Evolutionary conservation across 2,329 filamentous ascomycete species (phyloP).

Genomic region (Alternaria arborescens): DNA sequence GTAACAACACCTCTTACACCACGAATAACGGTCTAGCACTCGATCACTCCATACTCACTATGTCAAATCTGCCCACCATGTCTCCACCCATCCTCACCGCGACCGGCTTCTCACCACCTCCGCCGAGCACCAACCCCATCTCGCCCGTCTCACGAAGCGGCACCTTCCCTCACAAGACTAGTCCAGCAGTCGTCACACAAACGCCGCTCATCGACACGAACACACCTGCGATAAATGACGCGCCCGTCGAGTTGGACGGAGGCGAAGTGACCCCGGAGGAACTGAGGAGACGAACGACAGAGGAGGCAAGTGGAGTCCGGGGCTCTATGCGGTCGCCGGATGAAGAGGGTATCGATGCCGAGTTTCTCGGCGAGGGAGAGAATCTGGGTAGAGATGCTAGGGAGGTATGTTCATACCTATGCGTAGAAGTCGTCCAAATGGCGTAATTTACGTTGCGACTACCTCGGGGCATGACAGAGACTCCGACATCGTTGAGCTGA

Average conservation of each 20-base stretch:
- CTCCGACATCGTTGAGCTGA: not conserved
- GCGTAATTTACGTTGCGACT: no score
- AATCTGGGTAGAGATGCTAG: slow-evolving; percentile 26
- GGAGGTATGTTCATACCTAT: slow-evolving; percentile 32
- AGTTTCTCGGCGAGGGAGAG: slow-evolving; percentile 38
- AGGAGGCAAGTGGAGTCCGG: slow-evolving; percentile 3
- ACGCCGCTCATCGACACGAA: slow-evolving; percentile 50
- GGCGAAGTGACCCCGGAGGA: slow-evolving; percentile 35
- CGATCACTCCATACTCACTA: not conserved
- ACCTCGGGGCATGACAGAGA: not conserved
- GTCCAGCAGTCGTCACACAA: slow-evolving; percentile 29
- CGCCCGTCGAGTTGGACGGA: slow-evolving; percentile 57
- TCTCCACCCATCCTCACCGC: slow-evolving; percentile 24
- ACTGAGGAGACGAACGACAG: slow-evolving; percentile 28
- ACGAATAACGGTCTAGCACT: not conserved
- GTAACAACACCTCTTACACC: not conserved
- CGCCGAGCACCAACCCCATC: slow-evolving; percentile 18
- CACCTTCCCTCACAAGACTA: slow-evolving; percentile 43
- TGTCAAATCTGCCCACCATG: slow-evolving; percentile 23
- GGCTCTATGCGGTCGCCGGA: slow-evolving; percentile 29
- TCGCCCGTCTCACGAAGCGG: slow-evolving; percentile 31
- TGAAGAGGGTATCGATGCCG: slow-evolving; percentile 39
- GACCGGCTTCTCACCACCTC: slow-evolving; percentile 6
- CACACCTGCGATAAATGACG: slow-evolving; percentile 53
- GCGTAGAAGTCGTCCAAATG: not conserved